Evolutionary conservation across 2,329 filamentous ascomycete species (phyloP).

Genomic region (Hymenoscyphus albidus): DNA sequence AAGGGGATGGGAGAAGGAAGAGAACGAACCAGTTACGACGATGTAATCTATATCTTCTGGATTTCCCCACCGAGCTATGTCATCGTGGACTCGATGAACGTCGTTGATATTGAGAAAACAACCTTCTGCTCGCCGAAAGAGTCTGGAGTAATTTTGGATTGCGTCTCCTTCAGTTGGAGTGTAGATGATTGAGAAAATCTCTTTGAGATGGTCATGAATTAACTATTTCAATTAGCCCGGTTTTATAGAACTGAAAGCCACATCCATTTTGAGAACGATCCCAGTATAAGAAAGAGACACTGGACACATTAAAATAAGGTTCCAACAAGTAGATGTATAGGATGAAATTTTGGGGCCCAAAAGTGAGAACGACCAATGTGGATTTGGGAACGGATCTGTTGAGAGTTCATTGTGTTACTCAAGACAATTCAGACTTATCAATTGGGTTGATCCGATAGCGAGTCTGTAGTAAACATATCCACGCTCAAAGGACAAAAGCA

Average conservation of each 20-base stretch:
- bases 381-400: too few species aligned
- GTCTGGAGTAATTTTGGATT: slow-evolving; percentile 75
- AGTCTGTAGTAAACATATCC: too few species aligned
- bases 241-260: background rate
- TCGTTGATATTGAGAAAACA: slow-evolving; percentile 76
- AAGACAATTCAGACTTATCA: too few species aligned
- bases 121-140: slow-evolving; percentile 76
- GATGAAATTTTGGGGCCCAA: too few species aligned
- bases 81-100: slow-evolving; percentile 59
- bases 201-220: slow-evolving; percentile 71
- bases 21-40: slow-evolving; percentile 66
- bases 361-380: too few species aligned
- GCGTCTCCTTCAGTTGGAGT: slow-evolving; percentile 88
- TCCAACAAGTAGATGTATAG: too few species aligned
- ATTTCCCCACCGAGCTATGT: slow-evolving; percentile 64
- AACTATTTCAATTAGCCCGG: slow-evolving; percentile 45
- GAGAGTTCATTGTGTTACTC: too few species aligned
- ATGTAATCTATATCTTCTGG: slow-evolving; percentile 82
- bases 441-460: too few species aligned
- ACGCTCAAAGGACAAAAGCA: too few species aligned
- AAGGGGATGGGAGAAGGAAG: background rate
- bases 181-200: slow-evolving; percentile 90
- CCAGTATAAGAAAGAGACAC: too few species aligned
- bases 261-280: too few species aligned
- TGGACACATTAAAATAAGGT: too few species aligned